Conservation (phyloP, 176 grass and related monocot genomes). For the Thinopyrum elongatum region DNA sequence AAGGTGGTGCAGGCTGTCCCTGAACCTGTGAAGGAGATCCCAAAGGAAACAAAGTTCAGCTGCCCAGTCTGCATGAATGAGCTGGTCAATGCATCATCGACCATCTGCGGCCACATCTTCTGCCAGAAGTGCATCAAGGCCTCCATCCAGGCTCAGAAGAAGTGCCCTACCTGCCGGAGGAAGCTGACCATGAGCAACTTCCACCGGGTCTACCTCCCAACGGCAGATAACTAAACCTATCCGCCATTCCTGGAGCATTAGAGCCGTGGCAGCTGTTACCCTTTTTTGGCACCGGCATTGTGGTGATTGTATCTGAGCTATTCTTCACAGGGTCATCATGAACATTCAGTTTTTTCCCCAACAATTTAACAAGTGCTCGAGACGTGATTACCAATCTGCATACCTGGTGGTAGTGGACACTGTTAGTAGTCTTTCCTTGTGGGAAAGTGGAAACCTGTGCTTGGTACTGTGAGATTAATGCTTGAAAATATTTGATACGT, state of each 20-base stretch:
- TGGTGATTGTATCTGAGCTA: constrained; percentile 21
- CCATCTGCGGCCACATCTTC: constrained; percentile 91
- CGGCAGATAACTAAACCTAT: constrained; percentile 35
- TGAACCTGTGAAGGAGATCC: constrained; percentile 38
- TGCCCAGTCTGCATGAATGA: constrained; percentile 78
- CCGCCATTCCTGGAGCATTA: not conserved
- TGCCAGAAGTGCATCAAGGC: constrained; percentile 68
- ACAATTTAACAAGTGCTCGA: constrained; percentile 38
- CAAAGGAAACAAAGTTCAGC: constrained; percentile 62
- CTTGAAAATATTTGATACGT: not conserved
- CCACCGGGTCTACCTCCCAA: constrained; percentile 84
- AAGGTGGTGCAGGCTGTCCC: constrained; percentile 17
- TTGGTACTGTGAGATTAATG: not conserved
- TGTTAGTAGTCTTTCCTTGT: not conserved
- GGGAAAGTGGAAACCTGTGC: not conserved
- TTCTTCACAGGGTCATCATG: constrained; percentile 29
- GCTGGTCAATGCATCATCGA: constrained; percentile 65
- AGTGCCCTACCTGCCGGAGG: constrained; percentile 82
- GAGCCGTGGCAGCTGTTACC: constrained; percentile 11
- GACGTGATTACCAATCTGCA: constrained; percentile 6
- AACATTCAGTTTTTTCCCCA: constrained; percentile 14
- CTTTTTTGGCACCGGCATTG: constrained; percentile 15
- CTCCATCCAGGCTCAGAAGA: constrained; percentile 59
- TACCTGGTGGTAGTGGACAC: not conserved
- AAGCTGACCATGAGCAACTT: constrained; percentile 50